A percentile compares a stretch with the other conserved stretches of the same genome.
Evolutionary conservation across 1,284 basidiomycete genomes (phyloP).

Genomic region (Ceratobasidium sp.): DNA sequence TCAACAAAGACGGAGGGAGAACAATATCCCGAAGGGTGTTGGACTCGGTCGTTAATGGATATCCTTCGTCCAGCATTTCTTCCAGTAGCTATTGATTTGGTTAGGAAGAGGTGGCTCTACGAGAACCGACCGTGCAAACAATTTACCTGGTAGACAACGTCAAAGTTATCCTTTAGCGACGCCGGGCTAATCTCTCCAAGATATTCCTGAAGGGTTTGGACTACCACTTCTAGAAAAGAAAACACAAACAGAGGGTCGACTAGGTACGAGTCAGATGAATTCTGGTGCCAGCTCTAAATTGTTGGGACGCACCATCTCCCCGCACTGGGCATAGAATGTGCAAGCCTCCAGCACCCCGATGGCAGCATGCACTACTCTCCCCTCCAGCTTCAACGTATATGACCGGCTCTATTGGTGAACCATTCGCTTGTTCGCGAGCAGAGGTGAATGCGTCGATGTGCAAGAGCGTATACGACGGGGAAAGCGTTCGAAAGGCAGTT

Average conservation of each 20-base stretch:
- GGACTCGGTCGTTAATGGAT: conserved; percentile 92
- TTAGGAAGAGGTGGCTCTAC: neutral
- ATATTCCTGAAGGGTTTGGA: conserved; percentile 86
- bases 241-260: conserved; percentile 92
- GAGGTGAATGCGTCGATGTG: conserved; percentile 87
- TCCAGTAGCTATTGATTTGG: conserved; percentile 74
- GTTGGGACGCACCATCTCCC: conserved; percentile 67
- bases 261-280: conserved; percentile 48
- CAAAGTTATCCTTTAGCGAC: conserved; percentile 91
- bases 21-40: conserved; percentile 94
- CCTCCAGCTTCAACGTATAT: conserved; percentile 61
- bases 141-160: conserved; percentile 88
- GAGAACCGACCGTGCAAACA: conserved; percentile 43
- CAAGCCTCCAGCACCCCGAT: conserved; percentile 76
- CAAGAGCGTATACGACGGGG: conserved; percentile 79
- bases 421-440: conserved; percentile 62
- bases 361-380: conserved; percentile 74
- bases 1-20: conserved; percentile 82
- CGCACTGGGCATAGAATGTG: conserved; percentile 82
- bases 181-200: conserved; percentile 76
- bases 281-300: conserved; percentile 38
- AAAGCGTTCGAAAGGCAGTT: conserved; percentile 84
- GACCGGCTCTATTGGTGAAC: conserved; percentile 65
- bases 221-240: conserved; percentile 84
- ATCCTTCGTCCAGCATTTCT: conserved; percentile 93